Evolutionary conservation across 148 eudicot species (phyloP).

Genomic region (Chenopodium album): DNA sequence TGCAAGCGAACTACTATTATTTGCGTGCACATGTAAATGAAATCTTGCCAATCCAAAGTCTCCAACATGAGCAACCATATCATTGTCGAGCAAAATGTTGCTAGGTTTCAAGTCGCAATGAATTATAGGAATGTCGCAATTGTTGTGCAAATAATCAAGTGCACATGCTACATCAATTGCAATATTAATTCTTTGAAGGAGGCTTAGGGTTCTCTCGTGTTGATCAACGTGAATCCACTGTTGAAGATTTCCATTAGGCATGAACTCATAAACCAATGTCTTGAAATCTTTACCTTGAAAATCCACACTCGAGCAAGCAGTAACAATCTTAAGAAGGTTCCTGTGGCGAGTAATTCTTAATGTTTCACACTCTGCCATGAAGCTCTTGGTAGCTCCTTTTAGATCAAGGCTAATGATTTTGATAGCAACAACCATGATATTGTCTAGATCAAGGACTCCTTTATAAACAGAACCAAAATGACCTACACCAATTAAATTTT

Average conservation of each 20-base stretch:
- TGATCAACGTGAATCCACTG: not conserved
- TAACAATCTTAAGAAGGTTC: conserved; percentile 26
- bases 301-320: conserved; percentile 38
- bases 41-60: conserved; percentile 32
- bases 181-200: not conserved
- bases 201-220: not conserved
- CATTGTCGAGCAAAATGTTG: conserved; percentile 29
- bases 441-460: not conserved
- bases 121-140: conserved; percentile 17
- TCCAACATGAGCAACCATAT: conserved; percentile 34
- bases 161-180: conserved; percentile 23
- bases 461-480: conserved; percentile 7
- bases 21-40: not conserved
- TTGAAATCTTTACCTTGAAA: conserved; percentile 22
- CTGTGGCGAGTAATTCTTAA: conserved; percentile 34
- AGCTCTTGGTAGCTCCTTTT: conserved; percentile 18
- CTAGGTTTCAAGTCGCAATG: conserved; percentile 41
- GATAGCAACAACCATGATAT: too few relatives aligned
- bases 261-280: not conserved
- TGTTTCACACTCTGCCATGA: conserved; percentile 33
- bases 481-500: conserved; percentile 29
- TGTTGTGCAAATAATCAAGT: conserved; percentile 34
- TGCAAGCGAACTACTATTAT: conserved; percentile 25
- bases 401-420: too few relatives aligned
- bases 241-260: not conserved